Percentiles rank a stretch among this genome's conserved stretches.
These are phyloP conservation scores for Escovopsis sp. DNA, from an alignment of 2,329 filamentous ascomycete genomes.

Conservation along the genomic window DNA sequence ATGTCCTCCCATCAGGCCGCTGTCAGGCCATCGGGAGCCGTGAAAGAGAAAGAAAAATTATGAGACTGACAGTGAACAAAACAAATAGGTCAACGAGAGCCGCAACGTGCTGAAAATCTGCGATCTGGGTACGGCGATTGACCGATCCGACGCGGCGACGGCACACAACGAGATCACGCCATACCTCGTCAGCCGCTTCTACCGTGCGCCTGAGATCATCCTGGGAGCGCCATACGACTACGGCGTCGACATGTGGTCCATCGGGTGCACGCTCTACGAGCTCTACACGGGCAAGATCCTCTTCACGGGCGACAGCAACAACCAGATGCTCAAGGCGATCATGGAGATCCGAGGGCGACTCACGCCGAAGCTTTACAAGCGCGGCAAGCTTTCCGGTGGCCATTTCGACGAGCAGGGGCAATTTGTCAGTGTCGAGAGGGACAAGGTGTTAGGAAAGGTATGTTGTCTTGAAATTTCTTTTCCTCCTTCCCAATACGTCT, in stretches of 20 bases:
- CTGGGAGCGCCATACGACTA: constrained; percentile 93
- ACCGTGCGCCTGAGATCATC: constrained; percentile 92
- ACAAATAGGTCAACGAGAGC: constrained; percentile 51
- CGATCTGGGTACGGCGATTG: constrained; percentile 90
- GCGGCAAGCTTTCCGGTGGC: constrained; percentile 57
- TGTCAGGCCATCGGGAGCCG: too few relatives aligned
- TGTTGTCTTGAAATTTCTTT: constrained; percentile 12
- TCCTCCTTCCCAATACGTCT: constrained; percentile 3
- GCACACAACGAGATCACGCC: constrained; percentile 73
- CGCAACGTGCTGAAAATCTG: constrained; percentile 84
- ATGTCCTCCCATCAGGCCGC: background rate
- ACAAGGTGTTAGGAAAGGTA: constrained; percentile 76
- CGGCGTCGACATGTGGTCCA: constrained; percentile 92
- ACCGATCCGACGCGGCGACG: constrained; percentile 62
- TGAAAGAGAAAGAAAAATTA: background rate
- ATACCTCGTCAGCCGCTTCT: constrained; percentile 93
- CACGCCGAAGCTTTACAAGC: constrained; percentile 74
- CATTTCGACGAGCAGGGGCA: constrained; percentile 79
- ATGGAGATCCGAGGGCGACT: constrained; percentile 94
- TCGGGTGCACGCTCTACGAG: constrained; percentile 93
- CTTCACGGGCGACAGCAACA: constrained; percentile 90
- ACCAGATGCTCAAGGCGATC: constrained; percentile 92
- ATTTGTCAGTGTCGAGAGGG: constrained; percentile 72
- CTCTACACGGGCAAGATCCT: constrained; percentile 95
- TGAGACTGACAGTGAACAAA: background rate